Evolutionary conservation across 2,329 filamentous ascomycete species (phyloP), one percentile per base, ranked within the genome.

Genomic region (Pseudomassariella vexata): DNA sequence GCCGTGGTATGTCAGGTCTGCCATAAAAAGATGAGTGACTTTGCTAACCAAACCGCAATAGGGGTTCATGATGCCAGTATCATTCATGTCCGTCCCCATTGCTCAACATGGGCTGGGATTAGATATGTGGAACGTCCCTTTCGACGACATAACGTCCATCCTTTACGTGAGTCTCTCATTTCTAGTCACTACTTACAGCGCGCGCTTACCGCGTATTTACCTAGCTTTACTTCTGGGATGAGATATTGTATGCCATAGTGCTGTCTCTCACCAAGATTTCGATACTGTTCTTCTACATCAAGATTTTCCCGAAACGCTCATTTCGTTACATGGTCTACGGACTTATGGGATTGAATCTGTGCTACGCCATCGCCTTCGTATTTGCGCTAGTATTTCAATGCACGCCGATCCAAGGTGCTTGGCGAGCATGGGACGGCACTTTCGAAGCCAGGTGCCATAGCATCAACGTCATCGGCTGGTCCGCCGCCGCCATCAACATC

Each of bases 41-140:
- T 19, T 11, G n/a, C 14, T 21, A 12, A 16, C 14, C 7, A 20
- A 11, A 19, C 9, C 26, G 9, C 5, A 15, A n/a, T 31, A 40
- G 44, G 20, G 6, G n/a, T 37, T 54, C 24, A 50, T 45, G 30
- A 35, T 49, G 18, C 39, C 40, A 6, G 29, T 55, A 10, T 35
- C 32, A n/a, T 35, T 30, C 9, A 21, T 55, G 4, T 52, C 49
- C 6, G 30, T 52, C 28, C 49, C 50, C 30, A 61, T 68, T 32
- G 49, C 56, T 9, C 34, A 59, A 8, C 36, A 50, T 24, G 65
- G 63, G 3, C 50, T 67, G 5, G 64, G 65, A 7, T 50, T 47
- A 17, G 62, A 68, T 35, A 60, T 67, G 40, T 68, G 65, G 64
- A 59, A 53, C 19, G 47, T 68, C 5, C 47, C 55, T 1, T 56